These are phyloP conservation scores for Solanum rostratum DNA, from an alignment of 257 asterid species.

Conservation along the genomic window DNA sequence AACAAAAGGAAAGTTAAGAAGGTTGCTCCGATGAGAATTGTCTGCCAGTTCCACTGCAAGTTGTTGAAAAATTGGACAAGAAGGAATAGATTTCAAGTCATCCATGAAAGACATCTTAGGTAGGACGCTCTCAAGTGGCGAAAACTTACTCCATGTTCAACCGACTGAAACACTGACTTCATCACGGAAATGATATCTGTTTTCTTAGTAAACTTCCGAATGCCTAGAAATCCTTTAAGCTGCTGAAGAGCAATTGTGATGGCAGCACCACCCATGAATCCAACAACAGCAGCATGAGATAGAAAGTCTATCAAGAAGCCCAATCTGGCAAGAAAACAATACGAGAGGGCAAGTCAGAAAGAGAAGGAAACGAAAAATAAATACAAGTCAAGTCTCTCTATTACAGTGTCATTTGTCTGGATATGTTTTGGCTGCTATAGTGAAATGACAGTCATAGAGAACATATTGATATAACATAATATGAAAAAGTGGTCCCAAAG, in stretches of 20 bases:
- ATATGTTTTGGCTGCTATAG: background rate
- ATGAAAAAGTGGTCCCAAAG: background rate
- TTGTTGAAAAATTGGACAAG: background rate
- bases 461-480: background rate
- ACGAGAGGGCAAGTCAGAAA: background rate
- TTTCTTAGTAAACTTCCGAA: constrained; percentile 53
- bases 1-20: constrained; percentile 58
- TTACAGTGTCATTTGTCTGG: background rate
- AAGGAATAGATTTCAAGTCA: background rate
- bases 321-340: constrained; percentile 29
- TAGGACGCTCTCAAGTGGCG: background rate
- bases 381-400: background rate
- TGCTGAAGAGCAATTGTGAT: constrained; percentile 90
- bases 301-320: constrained; percentile 88
- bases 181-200: constrained; percentile 67
- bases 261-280: constrained; percentile 96
- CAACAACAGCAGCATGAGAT: constrained; percentile 93
- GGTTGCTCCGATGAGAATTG: constrained; percentile 51
- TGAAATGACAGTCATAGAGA: background rate
- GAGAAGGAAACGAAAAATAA: background rate
- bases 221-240: constrained; percentile 77
- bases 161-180: constrained; percentile 39
- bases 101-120: background rate
- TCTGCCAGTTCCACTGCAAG: constrained; percentile 73
- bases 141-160: constrained; percentile 35